Conservation (phyloP, 1,139 yeast genomes). For the Yamadazyma diospyri region DNA sequence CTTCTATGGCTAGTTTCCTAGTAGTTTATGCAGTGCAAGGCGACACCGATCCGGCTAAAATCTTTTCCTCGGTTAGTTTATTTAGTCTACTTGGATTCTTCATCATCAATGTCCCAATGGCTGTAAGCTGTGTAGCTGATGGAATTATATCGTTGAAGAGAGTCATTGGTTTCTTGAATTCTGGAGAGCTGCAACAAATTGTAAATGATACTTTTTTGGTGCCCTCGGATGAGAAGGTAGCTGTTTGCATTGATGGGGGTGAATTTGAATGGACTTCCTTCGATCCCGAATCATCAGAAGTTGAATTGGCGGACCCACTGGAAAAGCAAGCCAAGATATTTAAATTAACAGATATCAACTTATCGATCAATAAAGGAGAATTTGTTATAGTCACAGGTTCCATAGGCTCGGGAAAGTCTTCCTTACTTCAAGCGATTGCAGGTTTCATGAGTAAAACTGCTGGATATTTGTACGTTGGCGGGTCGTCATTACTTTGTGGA, state of each 20-base stretch:
- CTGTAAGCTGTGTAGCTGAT: conserved; percentile 64
- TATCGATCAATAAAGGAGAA: conserved; percentile 50
- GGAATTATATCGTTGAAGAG: conserved; percentile 64
- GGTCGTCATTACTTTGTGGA: conserved; percentile 44
- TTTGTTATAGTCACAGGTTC: conserved; percentile 65
- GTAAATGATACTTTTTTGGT: not conserved
- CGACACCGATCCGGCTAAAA: conserved; percentile 56
- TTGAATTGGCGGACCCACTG: conserved; percentile 10
- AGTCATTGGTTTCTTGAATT: conserved; percentile 49
- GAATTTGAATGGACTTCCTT: conserved; percentile 39
- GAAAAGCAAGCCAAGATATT: not conserved
- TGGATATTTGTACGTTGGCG: conserved; percentile 39
- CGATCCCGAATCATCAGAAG: conserved; percentile 16
- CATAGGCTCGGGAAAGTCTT: conserved; percentile 71
- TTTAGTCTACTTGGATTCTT: conserved; percentile 58
- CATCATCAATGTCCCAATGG: conserved; percentile 66
- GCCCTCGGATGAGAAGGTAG: conserved; percentile 20
- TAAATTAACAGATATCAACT: conserved; percentile 25
- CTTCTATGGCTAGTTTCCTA: conserved; percentile 73
- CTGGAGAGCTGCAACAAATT: conserved; percentile 30
- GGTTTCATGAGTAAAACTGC: conserved; percentile 49
- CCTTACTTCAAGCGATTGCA: conserved; percentile 51
- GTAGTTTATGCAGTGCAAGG: conserved; percentile 51
- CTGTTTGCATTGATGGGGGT: conserved; percentile 24
- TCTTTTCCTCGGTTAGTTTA: conserved; percentile 77